Evolutionary conservation across 2,329 filamentous ascomycete genomes (phyloP), one percentile per base, ranked within the genome.

Genomic region (Sporothrix euskadiensis): DNA sequence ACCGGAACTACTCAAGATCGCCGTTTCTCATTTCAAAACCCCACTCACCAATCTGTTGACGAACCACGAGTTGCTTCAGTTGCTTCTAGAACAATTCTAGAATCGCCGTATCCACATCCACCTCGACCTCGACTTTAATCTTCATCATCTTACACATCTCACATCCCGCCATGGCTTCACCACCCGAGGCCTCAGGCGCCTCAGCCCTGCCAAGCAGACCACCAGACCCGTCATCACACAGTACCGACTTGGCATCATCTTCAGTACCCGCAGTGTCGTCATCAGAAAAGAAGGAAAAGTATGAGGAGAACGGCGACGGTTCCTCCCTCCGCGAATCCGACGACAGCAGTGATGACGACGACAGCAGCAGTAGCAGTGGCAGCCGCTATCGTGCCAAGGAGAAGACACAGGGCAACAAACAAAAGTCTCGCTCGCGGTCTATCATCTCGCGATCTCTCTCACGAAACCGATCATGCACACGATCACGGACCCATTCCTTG

Each of bases 371-470:
- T 12, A 49, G 69, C 69, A 71, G 41, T 44, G 26, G 69, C 56
- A 66, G 70, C 59, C 70, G 70, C 6, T 35, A 44, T 8, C 70
- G 70, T 2, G 30, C 71, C 57, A 66, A 66, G 8, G 59, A 71
- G 12, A 54, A n/a, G 47, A 4, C 16, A 14, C 39, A 56, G 8
- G 16, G 19, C 35, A 26, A 39, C 10, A 56, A 44, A 10, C 35
- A 57, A 30, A n/a, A 22, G 52, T 59, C 69, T 8, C 57, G 56
- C 6, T 39, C 71, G 4, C 63, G 61, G 10, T 73, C 74, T 4
- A 30, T 73, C n/a, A 49, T 73, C 4, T 49, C 71, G 1, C 69
- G 74, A 26, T 72, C 72, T 8, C 49, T 68, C n/a, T 73, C 74
- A 10, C 69, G 66, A 30, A 41, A n/a, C 9, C 71, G 63, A 47